phyloP scores from a whole-genome alignment of 2,329 filamentous ascomycete species.

The Hysterium pulicare region DNA sequence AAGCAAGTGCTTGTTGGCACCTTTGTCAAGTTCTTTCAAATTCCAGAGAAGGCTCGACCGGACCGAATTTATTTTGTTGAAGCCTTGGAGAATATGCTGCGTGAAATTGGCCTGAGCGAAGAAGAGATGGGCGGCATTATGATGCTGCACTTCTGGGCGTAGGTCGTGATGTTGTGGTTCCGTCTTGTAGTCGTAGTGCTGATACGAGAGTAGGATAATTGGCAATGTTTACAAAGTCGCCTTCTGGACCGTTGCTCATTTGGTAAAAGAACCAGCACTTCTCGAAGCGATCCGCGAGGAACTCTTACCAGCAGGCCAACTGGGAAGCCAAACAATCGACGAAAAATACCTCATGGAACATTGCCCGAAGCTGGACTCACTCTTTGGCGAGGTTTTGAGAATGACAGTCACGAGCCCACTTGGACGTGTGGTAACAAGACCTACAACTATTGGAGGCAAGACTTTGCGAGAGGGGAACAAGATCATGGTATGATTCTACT shows the following conservation, averaged over 20 bases:
- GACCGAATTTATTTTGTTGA: constrained; percentile 8
- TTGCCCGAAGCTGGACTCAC: constrained; percentile 12
- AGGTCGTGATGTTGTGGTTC: too few relatives aligned
- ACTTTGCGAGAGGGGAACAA: constrained; percentile 8
- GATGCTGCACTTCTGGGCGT: constrained; percentile 16
- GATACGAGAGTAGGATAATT: constrained; percentile 8
- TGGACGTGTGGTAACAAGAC: constrained; percentile 6
- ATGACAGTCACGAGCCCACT: constrained; percentile 10
- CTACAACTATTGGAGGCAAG: constrained; percentile 9
- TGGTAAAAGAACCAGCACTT: constrained; percentile 9
- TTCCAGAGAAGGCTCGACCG: constrained; percentile 3
- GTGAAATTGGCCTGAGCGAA: constrained; percentile 8
- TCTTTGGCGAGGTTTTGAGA: constrained; percentile 12
- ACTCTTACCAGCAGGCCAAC: constrained; percentile 6
- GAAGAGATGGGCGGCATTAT: constrained; percentile 10
- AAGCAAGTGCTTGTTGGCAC: constrained; percentile 5
- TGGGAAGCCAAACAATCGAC: constrained; percentile 2
- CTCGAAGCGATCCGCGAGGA: constrained; percentile 10
- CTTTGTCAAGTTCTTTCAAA: constrained; percentile 8
- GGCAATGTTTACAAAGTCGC: constrained; percentile 16
- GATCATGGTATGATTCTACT: constrained; percentile 8
- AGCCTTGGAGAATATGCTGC: constrained; percentile 9
- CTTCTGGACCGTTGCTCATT: constrained; percentile 13
- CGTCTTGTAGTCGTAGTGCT: too few relatives aligned
- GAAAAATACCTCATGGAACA: constrained; percentile 9